Percentiles rank a stretch among this genome's conserved stretches.
Conservation (phyloP, 208 protist genomes). For the Leishmania amazonensis region DNA sequence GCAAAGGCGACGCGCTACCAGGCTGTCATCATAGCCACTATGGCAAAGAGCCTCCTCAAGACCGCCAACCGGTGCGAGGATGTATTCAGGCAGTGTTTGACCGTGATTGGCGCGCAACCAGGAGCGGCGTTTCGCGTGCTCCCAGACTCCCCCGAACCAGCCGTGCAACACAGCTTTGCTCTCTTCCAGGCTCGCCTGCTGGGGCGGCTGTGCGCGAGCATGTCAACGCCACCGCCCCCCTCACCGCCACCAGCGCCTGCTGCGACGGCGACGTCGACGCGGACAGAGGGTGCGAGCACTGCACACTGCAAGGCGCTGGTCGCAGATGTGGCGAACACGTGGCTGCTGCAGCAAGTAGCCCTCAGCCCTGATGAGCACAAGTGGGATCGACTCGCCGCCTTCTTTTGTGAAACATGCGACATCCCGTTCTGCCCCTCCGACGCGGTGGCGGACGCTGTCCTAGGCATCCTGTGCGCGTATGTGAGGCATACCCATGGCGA, state of each 20-base stretch:
- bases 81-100: slow-evolving; percentile 52
- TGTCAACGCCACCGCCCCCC: background rate
- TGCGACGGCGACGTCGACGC: background rate
- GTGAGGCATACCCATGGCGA: slow-evolving; percentile 1
- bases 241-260: background rate
- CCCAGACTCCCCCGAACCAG: slow-evolving; percentile 16
- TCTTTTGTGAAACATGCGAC: slow-evolving; percentile 24
- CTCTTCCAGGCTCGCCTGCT: slow-evolving; percentile 45
- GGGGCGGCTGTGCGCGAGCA: slow-evolving; percentile 36
- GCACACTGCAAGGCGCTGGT: slow-evolving; percentile 10
- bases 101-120: slow-evolving; percentile 36
- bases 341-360: slow-evolving; percentile 10
- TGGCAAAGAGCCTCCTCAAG: slow-evolving; percentile 55
- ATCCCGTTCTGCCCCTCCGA: slow-evolving; percentile 13
- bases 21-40: slow-evolving; percentile 13
- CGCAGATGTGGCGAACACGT: slow-evolving; percentile 14
- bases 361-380: background rate
- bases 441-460: slow-evolving; percentile 13
- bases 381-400: slow-evolving; percentile 24
- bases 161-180: slow-evolving; percentile 33
- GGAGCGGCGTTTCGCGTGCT: slow-evolving; percentile 40
- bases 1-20: slow-evolving; percentile 49
- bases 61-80: slow-evolving; percentile 43
- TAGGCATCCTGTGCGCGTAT: slow-evolving; percentile 9
- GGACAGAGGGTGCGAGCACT: background rate